Evolutionary conservation across 2,329 filamentous ascomycete genomes (phyloP), one percentile per base, ranked within the genome.

Genomic region (Penicillium sp.): DNA sequence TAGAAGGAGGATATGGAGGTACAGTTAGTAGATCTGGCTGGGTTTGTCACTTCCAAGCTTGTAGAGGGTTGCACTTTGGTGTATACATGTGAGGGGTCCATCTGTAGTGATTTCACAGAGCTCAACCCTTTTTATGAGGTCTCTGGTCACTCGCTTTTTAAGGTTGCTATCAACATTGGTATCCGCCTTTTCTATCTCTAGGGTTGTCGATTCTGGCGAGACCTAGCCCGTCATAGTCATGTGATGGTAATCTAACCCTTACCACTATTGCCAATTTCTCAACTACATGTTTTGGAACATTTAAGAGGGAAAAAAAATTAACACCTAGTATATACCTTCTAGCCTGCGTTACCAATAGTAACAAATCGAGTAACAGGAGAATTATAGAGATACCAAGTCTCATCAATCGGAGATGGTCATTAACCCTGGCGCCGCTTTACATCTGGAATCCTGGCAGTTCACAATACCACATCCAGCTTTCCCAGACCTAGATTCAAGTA

Each of bases 401-500:
- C 47, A 57, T 57, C 48, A 50, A 54, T 58, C 18, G 16, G 11
- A 38, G 33, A 53, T 47, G 44, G 54, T 63, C 59, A 62, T 62
- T 55, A 58, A 50, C 47, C 50, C 48, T 52, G 43, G 46, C 48
- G 54, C 46, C 48, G 33, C 50, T 54, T 48, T 55, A 57, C 53
- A 46, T 48, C 42, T 43, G 54, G 48, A 52, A 48, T 18, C 48
- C 55, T 36, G 36, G 52, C 36, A 50, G 33, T 39, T 43, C 16
- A 41, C 41, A 27, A 38, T 43, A 5, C n/a, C 30, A 47, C 31
- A 36, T 33, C 16, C 31, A 45, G 30, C 22, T 48, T 46, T 42
- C 16, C 22, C n/a, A 8, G 43, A 35, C 7, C 33, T 42, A 24
- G 24, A 24, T 14, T 49, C 81, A 92, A 63, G 87, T 88, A 64